phyloP scores from a whole-genome alignment of 139 green algal genomes.

The Micractinium conductrix region DNA sequence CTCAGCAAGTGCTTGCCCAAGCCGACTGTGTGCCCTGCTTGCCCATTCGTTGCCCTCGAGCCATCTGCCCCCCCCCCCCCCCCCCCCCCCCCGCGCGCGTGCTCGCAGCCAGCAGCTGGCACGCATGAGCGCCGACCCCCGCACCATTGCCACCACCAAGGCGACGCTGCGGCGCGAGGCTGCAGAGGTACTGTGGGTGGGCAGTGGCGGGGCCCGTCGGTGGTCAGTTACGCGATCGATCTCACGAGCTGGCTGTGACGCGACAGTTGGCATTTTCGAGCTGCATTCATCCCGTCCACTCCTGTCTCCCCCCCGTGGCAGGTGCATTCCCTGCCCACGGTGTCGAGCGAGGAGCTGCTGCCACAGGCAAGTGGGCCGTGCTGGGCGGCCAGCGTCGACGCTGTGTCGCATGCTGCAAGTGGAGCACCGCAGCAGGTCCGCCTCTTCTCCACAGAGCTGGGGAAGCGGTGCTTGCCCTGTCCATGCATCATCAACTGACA shows the following conservation, averaged over 20 bases:
- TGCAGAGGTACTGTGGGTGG: constrained; percentile 1
- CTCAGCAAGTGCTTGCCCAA: no score
- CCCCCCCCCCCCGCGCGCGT: no score
- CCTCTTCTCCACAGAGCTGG: no score
- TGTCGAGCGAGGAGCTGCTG: constrained; percentile 19
- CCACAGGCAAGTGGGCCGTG: not conserved
- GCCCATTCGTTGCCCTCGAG: no score
- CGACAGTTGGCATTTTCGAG: no score
- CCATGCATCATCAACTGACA: not conserved
- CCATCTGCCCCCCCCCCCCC: no score
- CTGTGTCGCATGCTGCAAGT: not conserved
- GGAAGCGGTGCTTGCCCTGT: no score
- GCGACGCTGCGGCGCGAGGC: constrained; percentile 5
- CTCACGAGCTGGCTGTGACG: no score
- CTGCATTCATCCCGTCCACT: not conserved
- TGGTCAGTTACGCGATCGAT: no score
- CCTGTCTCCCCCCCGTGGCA: not conserved
- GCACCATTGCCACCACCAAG: not conserved
- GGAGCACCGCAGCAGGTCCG: no score
- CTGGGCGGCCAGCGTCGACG: not conserved
- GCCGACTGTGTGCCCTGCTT: no score
- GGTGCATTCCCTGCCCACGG: not conserved
- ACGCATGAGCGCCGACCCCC: not conserved
- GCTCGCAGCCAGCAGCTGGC: constrained; percentile 20
- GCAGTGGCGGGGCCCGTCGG: no score